A percentile compares a stretch with the other conserved stretches of the same genome.
These are phyloP conservation scores for Trichophaea hybrida DNA, from an alignment of 2,329 filamentous ascomycete species.

Conservation along the genomic window DNA sequence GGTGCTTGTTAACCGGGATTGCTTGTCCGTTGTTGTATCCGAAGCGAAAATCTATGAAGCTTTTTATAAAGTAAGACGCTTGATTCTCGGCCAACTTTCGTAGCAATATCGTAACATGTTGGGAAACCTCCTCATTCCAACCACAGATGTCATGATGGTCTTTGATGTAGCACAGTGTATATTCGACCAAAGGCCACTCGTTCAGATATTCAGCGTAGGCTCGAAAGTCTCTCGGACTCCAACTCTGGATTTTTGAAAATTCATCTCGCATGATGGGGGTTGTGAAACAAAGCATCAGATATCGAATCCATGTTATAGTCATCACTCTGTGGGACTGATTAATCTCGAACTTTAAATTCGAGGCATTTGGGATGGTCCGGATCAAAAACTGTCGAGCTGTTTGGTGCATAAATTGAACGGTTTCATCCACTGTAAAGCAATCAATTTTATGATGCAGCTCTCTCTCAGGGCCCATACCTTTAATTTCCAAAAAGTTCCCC, in stretches of 20 bases:
- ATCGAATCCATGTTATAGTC: background rate
- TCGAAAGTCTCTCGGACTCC: background rate
- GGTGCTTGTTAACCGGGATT: too few relatives aligned
- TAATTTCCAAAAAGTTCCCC: background rate
- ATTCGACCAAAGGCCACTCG: too few relatives aligned
- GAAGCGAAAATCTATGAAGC: too few relatives aligned
- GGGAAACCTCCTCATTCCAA: too few relatives aligned
- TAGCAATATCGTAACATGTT: too few relatives aligned
- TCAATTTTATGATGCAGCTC: background rate
- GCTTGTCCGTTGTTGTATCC: too few relatives aligned
- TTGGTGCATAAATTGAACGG: conserved; percentile 5
- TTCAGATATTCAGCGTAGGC: too few relatives aligned
- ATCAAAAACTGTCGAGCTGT: conserved; percentile 1
- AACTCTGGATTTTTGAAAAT: background rate
- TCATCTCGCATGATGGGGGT: background rate
- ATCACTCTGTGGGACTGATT: background rate
- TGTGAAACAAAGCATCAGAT: background rate
- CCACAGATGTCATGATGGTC: too few relatives aligned
- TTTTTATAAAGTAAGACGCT: too few relatives aligned
- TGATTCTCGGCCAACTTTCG: too few relatives aligned
- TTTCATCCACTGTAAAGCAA: background rate
- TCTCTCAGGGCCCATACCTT: background rate
- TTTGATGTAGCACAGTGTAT: too few relatives aligned
- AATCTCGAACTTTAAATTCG: background rate
- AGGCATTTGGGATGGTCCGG: background rate